Base-by-base conservation (phyloP, 306 rosid species). In the Ammopiptanthus mongolicus region DNA sequence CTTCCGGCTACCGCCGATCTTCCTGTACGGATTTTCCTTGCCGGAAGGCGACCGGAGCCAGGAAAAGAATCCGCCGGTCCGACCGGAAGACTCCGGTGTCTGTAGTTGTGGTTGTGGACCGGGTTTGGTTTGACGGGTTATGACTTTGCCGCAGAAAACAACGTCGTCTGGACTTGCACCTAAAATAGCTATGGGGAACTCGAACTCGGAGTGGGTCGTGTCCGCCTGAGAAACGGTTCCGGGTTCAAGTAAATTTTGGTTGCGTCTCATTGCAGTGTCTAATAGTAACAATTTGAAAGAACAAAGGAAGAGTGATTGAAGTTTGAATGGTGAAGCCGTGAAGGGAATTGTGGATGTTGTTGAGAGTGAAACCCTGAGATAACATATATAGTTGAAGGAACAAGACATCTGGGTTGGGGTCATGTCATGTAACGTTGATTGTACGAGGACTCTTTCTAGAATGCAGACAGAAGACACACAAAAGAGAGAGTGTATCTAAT, bases 91-190 rank as follows among this genome's bases (percentile, higher is more conserved):
- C 3, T 58, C 48, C 1, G 64, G 29, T 3, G 22, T 65, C 29
- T 23, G 2, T 6, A 0, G 13, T 28, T 5, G 17, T 18, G 67
- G 13, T 28, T 5, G 6, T 25, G 67, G 9, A 70, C 10, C 44
- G 50, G 76, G 61, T 47, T 80, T 56, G 2, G 73, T 64, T 57
- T 59, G 75, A 19, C 74, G 80, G 8, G 22, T 57, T 14, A 77
- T 77, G 25, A 84, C 21, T 70, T 68, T 77, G 21, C 85, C 85
- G 44, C 71, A 84, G 62, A 81, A 80, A 67, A 84, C 81, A 28
- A 80, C 51, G 69, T 73, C 52, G 78, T 73, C 77, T 3, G 48
- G 41, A 28, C 14, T 13, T 3, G 59, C 52, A 4, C 1, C n/a
- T 1, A 12, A 12, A 76, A 0, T 5, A 5, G 46, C 1, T 8